Base-by-base conservation (phyloP, 495 filamentous ascomycete species). In the Trichoderma asperelloides region DNA sequence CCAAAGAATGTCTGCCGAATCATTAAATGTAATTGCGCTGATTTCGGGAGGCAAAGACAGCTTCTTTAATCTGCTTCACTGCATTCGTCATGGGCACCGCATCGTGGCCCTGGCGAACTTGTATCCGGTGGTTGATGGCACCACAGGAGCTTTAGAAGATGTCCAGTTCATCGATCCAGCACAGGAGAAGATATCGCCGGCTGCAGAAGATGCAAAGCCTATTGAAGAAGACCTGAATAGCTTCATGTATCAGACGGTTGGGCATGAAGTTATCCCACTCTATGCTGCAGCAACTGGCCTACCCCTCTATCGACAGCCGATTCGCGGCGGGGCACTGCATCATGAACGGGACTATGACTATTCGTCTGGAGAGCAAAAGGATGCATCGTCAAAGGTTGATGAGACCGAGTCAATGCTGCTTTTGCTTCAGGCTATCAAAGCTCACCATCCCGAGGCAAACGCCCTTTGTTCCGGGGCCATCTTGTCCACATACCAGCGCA, bases 161-260 rank as follows among this genome's bases (percentile, higher is more conserved):
- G 41, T 30, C 1, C 65, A 60, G 49, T 47, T 66, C 23, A 55
- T 66, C 47, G 45, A 66, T 27, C 65, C 65, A 16, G 33, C 63
- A 25, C 9, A 30, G 64, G 16, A 13, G 21, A 25, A 11, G 16
- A 5, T n/a, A 18, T 65, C n/a, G 1, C 11, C 18, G 12, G 64
- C 40, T 33, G 64, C n/a, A 13, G 41, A 40, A 33, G 67, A n/a
- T 5, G 66, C 69, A 25, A 73, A 70, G 55, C 71, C 76, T 37
- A 80, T 81, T 62, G 84, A 87, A 67, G 80, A 87, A 68, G 92
- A 96, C 77, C 84, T 95, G 70, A 89, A 98, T 78, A 96, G 91
- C 82, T 97, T 92, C 86, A 98, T 98, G 95, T 98, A 97, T 82
- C 95, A 98, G 80, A 98, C 96, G 1, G 90, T 96, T 64, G 95